Base-by-base conservation (phyloP, 495 filamentous ascomycete species). In the Talaromyces borbonicus region DNA sequence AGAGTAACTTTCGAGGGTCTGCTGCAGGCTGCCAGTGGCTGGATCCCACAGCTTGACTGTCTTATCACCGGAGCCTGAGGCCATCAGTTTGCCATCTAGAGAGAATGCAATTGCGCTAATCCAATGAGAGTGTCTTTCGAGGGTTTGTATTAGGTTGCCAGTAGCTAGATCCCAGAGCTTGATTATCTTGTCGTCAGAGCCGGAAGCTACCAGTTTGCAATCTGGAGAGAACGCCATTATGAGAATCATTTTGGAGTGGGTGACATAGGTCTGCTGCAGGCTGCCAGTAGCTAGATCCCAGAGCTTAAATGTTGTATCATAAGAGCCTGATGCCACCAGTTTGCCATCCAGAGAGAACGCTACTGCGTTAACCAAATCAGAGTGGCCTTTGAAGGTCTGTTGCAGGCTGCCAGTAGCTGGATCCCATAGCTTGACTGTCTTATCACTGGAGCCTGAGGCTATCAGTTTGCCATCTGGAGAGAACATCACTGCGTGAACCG, bases 21-120 rank as follows among this genome's bases (percentile, higher is more conserved):
- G 46, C 15, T 24, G 35, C 15, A 31, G 20, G 3, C 7, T 32
- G 26, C 52, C 50, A 32, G 32, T 51, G 8, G 30, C 42, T n/a
- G 37, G 19, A 48, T 64, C 47, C 52, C 49, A 60, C 31, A 56
- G 44, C 51, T 45, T 53, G 11, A 62, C 48, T 37, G 57, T 65
- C 2, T 51, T 45, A 43, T 65, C 53, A n/a, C 14, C 0, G 15
- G 55, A 62, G 6, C 33, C 51, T 11, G 64, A 66, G 15, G 48
- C 56, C 1, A 69, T 6, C 16, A 54, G 33, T 29, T 45, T 50
- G 11, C 52, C 43, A 44, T 71, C 53, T 6, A 51, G 53, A 16
- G 63, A 64, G 52, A 69, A 70, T 15, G 52, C 54, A 1, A 53
- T 50, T 6, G 52, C 53, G 0, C 0, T 41, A 41, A 65, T 54